phyloP scores from a whole-genome alignment of 345 rosid genomes.

The Streptanthus diversifolius region DNA sequence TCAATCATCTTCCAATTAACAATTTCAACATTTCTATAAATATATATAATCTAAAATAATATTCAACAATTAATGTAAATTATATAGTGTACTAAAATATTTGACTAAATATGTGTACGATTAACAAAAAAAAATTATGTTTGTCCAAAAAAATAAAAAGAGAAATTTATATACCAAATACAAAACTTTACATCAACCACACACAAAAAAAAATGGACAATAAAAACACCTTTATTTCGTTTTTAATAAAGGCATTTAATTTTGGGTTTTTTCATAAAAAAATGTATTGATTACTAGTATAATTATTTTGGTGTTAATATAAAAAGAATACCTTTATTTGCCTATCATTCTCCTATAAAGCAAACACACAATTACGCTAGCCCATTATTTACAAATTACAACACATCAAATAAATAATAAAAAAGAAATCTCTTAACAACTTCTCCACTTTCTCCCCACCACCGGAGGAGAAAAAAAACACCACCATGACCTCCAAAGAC shows the following conservation, averaged over 20 bases:
- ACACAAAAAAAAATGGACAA: neutral
- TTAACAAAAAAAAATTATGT: no score
- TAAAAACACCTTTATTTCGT: neutral
- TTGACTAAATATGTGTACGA: neutral
- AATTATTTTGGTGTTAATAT: neutral
- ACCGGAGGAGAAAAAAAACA: neutral
- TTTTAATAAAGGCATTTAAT: no score
- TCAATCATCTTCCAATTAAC: slow-evolving; percentile 2
- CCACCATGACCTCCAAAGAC: slow-evolving; percentile 46
- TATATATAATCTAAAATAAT: neutral
- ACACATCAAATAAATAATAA: neutral
- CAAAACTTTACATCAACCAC: neutral
- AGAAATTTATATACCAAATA: neutral
- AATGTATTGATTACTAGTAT: neutral
- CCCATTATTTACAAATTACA: slow-evolving; percentile 11
- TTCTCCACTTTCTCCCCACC: slow-evolving; percentile 20
- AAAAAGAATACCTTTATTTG: neutral
- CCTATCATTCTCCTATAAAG: slow-evolving; percentile 27
- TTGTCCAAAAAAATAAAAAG: no score
- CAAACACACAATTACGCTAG: neutral
- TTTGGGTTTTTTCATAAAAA: neutral
- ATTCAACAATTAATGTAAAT: neutral
- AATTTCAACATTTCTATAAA: slow-evolving; percentile 4
- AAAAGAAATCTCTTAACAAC: slow-evolving; percentile 21
- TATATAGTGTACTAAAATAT: neutral